These are phyloP conservation scores for Eremothecium sinecaudum DNA, from an alignment of 1,139 yeast genomes.

Conservation along the genomic window DNA sequence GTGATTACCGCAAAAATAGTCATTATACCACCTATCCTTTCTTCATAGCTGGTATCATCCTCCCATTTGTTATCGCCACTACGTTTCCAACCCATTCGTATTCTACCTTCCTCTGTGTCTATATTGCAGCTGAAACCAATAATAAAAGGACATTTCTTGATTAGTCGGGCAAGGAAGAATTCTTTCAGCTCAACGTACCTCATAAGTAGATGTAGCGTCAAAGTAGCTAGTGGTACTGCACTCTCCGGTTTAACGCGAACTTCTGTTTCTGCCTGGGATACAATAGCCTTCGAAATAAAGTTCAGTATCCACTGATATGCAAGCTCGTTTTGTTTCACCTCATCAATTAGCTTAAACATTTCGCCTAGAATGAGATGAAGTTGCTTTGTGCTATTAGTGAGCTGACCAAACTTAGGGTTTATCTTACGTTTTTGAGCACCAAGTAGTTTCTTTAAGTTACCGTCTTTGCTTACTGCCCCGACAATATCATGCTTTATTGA, in stretches of 20 bases:
- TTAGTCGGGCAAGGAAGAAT: conserved; percentile 65
- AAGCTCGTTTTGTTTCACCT: conserved; percentile 39
- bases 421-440: conserved; percentile 55
- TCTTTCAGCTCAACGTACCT: conserved; percentile 59
- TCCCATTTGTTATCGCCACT: conserved; percentile 63
- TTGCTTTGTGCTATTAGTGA: conserved; percentile 63
- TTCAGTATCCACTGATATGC: conserved; percentile 69
- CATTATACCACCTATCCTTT: conserved; percentile 76
- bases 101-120: conserved; percentile 75
- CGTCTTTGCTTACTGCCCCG: conserved; percentile 40
- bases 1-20: conserved; percentile 74
- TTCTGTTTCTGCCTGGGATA: conserved; percentile 90
- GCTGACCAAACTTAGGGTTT: conserved; percentile 85
- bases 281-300: conserved; percentile 72
- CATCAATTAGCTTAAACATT: conserved; percentile 40
- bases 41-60: conserved; percentile 64
- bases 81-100: conserved; percentile 81
- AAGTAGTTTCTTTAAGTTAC: conserved; percentile 34
- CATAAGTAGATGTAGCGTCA: conserved; percentile 48
- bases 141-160: conserved; percentile 82
- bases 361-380: conserved; percentile 44
- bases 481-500: conserved; percentile 54
- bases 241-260: conserved; percentile 71
- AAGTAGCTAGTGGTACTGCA: conserved; percentile 68
- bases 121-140: conserved; percentile 70